Evolutionary conservation across 1,139 yeast species (phyloP).

Genomic region (Arxiozyma heterogenica): DNA sequence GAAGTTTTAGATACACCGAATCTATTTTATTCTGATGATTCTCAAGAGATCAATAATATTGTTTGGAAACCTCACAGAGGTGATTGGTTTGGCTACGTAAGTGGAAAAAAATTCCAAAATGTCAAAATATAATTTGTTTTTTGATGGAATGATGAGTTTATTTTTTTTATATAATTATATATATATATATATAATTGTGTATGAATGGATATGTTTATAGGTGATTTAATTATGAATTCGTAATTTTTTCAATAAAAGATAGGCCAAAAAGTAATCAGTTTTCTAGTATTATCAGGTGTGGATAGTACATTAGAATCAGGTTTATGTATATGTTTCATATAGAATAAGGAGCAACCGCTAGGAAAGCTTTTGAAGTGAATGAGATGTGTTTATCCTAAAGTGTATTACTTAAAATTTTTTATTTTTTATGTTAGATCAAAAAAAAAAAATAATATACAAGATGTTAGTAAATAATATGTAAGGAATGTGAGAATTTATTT

Average conservation of each 20-base stretch:
- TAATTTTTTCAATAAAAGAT: too few relatives aligned
- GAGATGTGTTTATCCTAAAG: too few relatives aligned
- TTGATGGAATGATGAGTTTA: too few relatives aligned
- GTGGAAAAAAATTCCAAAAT: conserved; percentile 76
- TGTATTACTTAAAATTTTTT: too few relatives aligned
- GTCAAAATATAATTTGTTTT: conserved; percentile 32
- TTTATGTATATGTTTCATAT: too few relatives aligned
- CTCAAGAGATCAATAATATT: conserved; percentile 56
- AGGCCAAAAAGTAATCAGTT: background rate
- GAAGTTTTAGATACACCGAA: conserved; percentile 19
- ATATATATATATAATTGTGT: background rate
- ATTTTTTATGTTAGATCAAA: too few relatives aligned
- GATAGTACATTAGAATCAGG: too few relatives aligned
- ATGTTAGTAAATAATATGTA: too few relatives aligned
- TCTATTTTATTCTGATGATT: conserved; percentile 21
- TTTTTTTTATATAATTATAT: background rate
- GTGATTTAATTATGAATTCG: background rate
- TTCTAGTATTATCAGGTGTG: background rate
- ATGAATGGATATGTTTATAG: background rate
- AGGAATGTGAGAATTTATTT: too few relatives aligned
- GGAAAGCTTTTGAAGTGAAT: too few relatives aligned
- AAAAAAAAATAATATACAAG: too few relatives aligned
- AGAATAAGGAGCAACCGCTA: too few relatives aligned
- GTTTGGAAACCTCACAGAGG: conserved; percentile 59
- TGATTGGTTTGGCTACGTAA: conserved; percentile 73